Evolutionary conservation across 2,329 filamentous ascomycete genomes (phyloP).

Genomic region (Cladosporium sphaerospermum): DNA sequence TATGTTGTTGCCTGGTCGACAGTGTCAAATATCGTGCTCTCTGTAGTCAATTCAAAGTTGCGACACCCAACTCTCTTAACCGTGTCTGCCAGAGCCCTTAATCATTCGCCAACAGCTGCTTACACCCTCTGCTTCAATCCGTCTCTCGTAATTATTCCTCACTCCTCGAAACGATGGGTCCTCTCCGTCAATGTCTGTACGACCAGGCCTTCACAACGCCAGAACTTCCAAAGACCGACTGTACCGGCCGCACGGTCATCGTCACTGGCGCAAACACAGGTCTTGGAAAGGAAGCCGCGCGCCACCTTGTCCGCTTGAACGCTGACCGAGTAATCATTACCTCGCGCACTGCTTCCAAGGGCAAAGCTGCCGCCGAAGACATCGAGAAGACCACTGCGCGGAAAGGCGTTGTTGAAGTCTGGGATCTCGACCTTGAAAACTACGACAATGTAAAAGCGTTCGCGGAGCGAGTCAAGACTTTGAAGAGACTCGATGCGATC

Average conservation of each 20-base stretch:
- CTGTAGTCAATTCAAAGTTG: too few relatives aligned
- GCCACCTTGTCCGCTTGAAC: slow-evolving; percentile 37
- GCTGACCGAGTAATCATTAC: slow-evolving; percentile 41
- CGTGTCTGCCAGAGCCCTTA: too few relatives aligned
- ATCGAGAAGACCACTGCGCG: slow-evolving; percentile 33
- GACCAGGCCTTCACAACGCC: slow-evolving; percentile 16
- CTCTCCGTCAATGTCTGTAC: slow-evolving; percentile 5
- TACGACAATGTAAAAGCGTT: slow-evolving; percentile 36
- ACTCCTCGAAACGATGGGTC: not conserved
- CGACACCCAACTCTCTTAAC: too few relatives aligned
- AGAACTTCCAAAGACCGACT: slow-evolving; percentile 8
- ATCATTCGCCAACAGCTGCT: not conserved
- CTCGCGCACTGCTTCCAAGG: slow-evolving; percentile 38
- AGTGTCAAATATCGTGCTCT: too few relatives aligned
- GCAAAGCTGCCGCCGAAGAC: slow-evolving; percentile 37
- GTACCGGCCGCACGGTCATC: slow-evolving; percentile 36
- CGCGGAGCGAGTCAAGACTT: slow-evolving; percentile 26
- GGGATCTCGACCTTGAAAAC: slow-evolving; percentile 39
- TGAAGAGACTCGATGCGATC: slow-evolving; percentile 31
- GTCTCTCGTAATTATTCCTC: not conserved
- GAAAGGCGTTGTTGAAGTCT: slow-evolving; percentile 37
- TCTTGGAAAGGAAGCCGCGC: slow-evolving; percentile 42
- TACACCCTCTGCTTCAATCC: not conserved
- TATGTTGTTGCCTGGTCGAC: not conserved
- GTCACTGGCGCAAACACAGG: slow-evolving; percentile 46